A percentile compares a stretch with the other conserved stretches of the same genome.
phyloP scores from a whole-genome alignment of 1,139 yeast species.

The Blastobotrys persicus region DNA sequence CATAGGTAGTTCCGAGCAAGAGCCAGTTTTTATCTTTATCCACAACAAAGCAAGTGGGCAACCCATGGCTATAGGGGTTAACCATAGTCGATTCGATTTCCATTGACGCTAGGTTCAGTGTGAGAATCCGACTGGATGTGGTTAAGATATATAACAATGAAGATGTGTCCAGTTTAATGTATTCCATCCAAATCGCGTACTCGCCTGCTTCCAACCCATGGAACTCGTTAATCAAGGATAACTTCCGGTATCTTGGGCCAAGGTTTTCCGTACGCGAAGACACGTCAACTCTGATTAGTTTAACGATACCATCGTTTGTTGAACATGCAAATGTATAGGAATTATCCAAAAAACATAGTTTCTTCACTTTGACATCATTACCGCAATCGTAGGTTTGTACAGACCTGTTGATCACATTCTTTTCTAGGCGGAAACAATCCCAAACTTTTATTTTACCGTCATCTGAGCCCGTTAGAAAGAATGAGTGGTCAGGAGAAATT shows the following conservation, averaged over 20 bases:
- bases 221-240: constrained; percentile 8
- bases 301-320: constrained; percentile 61
- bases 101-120: constrained; percentile 63
- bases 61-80: constrained; percentile 65
- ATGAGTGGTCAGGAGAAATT: constrained; percentile 57
- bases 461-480: constrained; percentile 75
- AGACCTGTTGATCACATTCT: constrained; percentile 61
- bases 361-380: constrained; percentile 30
- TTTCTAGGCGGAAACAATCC: constrained; percentile 68
- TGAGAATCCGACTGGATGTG: constrained; percentile 51
- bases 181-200: constrained; percentile 46
- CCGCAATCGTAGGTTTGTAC: constrained; percentile 37
- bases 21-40: constrained; percentile 59
- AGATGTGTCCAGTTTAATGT: constrained; percentile 36
- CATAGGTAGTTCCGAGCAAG: constrained; percentile 70
- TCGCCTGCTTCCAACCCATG: constrained; percentile 31
- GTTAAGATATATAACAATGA: constrained; percentile 47
- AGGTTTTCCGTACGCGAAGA: constrained; percentile 11
- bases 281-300: constrained; percentile 57
- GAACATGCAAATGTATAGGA: constrained; percentile 68
- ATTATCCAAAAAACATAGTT: constrained; percentile 50
- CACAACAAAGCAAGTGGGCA: constrained; percentile 58
- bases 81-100: constrained; percentile 43
- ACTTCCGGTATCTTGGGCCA: constrained; percentile 17
- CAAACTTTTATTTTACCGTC: constrained; percentile 71